Conservation (phyloP, 2,329 filamentous ascomycete genomes). For the Cucurbitaria berberidis region DNA sequence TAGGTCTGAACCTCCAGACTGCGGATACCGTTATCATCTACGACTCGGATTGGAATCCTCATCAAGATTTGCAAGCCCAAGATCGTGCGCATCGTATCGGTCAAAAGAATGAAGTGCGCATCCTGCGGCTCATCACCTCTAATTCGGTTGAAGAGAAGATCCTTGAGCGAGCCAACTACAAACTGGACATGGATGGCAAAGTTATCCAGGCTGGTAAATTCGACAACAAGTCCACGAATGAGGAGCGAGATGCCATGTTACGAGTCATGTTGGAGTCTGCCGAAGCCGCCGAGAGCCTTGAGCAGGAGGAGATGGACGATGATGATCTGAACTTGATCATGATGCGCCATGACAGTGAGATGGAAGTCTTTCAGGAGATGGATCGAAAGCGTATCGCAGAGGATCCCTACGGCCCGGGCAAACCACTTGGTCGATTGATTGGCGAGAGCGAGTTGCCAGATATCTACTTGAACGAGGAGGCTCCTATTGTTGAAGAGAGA, state of each 20-base stretch:
- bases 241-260: constrained; percentile 95
- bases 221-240: constrained; percentile 98
- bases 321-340: constrained; percentile 96
- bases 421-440: constrained; percentile 79
- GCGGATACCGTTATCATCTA: constrained; percentile 99
- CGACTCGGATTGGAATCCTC: constrained; percentile 99
- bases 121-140: constrained; percentile 91
- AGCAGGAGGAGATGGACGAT: constrained; percentile 98
- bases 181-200: constrained; percentile 99
- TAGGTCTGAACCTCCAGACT: constrained; percentile 95
- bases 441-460: constrained; percentile 87
- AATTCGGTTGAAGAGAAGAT: constrained; percentile 99
- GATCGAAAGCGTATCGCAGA: constrained; percentile 75
- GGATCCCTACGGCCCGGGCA: constrained; percentile 74
- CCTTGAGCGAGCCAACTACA: constrained; percentile 93
- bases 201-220: constrained; percentile 99
- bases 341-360: constrained; percentile 83
- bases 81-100: constrained; percentile 99
- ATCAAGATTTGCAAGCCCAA: constrained; percentile 98
- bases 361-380: constrained; percentile 78
- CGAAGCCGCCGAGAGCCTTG: constrained; percentile 71
- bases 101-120: constrained; percentile 99
- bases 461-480: constrained; percentile 88
- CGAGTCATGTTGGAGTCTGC: constrained; percentile 88
- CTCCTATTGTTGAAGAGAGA: constrained; percentile 77